Conservation (phyloP, 2,329 filamentous ascomycete species). For the Diaporthe amygdali region DNA sequence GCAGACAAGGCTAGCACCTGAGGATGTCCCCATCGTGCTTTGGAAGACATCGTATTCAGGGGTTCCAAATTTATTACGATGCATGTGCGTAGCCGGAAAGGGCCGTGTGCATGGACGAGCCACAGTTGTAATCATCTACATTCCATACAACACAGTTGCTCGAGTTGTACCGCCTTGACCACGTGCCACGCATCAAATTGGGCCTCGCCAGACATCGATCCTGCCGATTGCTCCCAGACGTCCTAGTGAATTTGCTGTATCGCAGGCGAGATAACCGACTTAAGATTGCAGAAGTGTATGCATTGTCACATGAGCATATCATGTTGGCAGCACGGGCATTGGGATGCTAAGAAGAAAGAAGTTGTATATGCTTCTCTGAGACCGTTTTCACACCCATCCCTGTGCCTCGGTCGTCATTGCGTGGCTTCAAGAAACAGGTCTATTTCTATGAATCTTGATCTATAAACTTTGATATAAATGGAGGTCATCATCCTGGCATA, state of each 20-base stretch:
- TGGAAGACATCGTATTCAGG: background rate
- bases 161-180: background rate
- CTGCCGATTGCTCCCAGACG: background rate
- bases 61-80: too few relatives aligned
- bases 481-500: too few relatives aligned
- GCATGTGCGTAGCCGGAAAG: background rate
- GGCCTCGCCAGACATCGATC: background rate
- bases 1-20: background rate
- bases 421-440: too few relatives aligned
- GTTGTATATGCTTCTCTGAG: background rate
- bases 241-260: too few relatives aligned
- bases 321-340: background rate
- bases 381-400: too few relatives aligned
- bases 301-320: too few relatives aligned
- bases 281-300: too few relatives aligned
- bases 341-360: background rate
- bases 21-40: background rate
- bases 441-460: too few relatives aligned
- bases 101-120: background rate
- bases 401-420: too few relatives aligned
- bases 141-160: background rate
- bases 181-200: too few relatives aligned
- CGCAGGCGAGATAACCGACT: too few relatives aligned
- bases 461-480: too few relatives aligned
- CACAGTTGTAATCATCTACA: background rate